Conservation (phyloP, 139 green algal species). For the Spirogloea muscicola region DNA sequence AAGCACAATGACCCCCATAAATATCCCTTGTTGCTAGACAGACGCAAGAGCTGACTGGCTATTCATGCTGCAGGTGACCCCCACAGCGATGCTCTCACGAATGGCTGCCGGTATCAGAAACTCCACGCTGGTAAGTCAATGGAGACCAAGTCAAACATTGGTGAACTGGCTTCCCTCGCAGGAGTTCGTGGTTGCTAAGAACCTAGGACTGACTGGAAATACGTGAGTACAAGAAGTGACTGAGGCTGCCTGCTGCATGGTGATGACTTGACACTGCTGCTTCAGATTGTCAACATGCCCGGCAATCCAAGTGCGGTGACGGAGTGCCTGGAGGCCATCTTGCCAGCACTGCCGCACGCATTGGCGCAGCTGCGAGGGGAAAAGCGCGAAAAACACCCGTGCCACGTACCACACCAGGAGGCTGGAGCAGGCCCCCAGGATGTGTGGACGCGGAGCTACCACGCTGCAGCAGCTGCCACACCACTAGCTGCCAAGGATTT, state of each 20-base stretch:
- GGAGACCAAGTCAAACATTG: too few relatives aligned
- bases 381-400: constrained; percentile 39
- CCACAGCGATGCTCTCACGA: constrained; percentile 48
- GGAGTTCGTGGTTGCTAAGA: too few relatives aligned
- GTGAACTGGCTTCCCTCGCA: too few relatives aligned
- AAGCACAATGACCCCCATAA: too few relatives aligned
- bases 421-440: too few relatives aligned
- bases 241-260: too few relatives aligned
- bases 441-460: too few relatives aligned
- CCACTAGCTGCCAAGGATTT: too few relatives aligned
- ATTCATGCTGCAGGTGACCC: constrained; percentile 36
- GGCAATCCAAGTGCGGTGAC: constrained; percentile 45
- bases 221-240: too few relatives aligned
- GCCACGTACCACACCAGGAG: constrained; percentile 39
- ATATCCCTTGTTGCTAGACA: not conserved
- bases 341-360: constrained; percentile 43
- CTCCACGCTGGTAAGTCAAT: constrained; percentile 43
- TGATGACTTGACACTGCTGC: too few relatives aligned
- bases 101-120: constrained; percentile 37
- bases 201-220: too few relatives aligned
- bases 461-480: too few relatives aligned
- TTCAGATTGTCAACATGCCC: constrained; percentile 49
- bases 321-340: constrained; percentile 43
- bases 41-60: not conserved
- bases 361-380: constrained; percentile 38